Percentiles rank a stretch among this genome's conserved stretches.
phyloP scores from a whole-genome alignment of 805 yeast species.

The Zygosaccharomyces lentus region DNA sequence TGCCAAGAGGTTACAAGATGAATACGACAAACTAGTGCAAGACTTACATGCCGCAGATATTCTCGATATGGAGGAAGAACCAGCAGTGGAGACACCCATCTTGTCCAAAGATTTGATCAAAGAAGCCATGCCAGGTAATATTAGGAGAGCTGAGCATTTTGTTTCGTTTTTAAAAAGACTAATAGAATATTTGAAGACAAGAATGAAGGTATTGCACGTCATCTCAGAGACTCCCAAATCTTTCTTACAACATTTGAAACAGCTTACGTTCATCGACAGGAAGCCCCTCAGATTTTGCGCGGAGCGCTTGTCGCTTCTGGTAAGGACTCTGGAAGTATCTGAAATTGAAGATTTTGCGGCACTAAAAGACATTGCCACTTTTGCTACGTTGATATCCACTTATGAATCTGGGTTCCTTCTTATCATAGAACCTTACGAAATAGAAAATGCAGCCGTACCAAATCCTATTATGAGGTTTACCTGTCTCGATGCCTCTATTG shows the following conservation, averaged over 20 bases:
- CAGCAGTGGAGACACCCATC: slow-evolving; percentile 81
- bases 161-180: slow-evolving; percentile 88
- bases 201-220: slow-evolving; percentile 97
- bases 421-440: slow-evolving; percentile 92
- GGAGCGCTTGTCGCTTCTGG: slow-evolving; percentile 82
- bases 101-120: slow-evolving; percentile 77
- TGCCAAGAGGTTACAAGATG: slow-evolving; percentile 78
- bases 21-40: slow-evolving; percentile 84
- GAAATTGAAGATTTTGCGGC: slow-evolving; percentile 92
- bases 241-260: slow-evolving; percentile 87
- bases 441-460: slow-evolving; percentile 93
- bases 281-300: slow-evolving; percentile 92
- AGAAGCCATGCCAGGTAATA: slow-evolving; percentile 97
- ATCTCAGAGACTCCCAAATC: slow-evolving; percentile 97
- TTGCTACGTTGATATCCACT: slow-evolving; percentile 93
- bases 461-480: slow-evolving; percentile 92
- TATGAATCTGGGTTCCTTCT: slow-evolving; percentile 90
- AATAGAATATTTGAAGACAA: slow-evolving; percentile 88
- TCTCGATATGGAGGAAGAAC: slow-evolving; percentile 45
- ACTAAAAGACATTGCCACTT: slow-evolving; percentile 90
- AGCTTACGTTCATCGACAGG: slow-evolving; percentile 83
- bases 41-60: slow-evolving; percentile 83
- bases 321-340: slow-evolving; percentile 79
- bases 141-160: slow-evolving; percentile 94
- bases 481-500: slow-evolving; percentile 95